These are phyloP conservation scores for Phytophthora kernoviae DNA, from an alignment of 352 stramenopile genomes.

Conservation along the genomic window DNA sequence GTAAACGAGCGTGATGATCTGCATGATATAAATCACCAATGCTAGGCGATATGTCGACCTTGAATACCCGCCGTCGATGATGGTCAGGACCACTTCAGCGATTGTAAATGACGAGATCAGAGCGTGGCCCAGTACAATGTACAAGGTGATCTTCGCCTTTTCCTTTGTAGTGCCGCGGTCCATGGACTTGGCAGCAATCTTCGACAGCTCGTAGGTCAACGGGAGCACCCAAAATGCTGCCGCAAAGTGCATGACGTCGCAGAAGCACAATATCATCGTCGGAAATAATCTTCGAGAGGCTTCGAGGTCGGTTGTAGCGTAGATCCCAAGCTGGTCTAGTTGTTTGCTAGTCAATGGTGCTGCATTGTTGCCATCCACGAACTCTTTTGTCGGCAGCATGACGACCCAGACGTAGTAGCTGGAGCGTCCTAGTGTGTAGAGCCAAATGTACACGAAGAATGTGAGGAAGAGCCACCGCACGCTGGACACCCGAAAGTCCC, in stretches of 20 bases:
- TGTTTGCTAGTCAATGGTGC: constrained; percentile 37
- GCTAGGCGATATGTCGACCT: constrained; percentile 37
- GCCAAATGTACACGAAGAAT: constrained; percentile 59
- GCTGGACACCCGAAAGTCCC: constrained; percentile 54
- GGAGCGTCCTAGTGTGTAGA: constrained; percentile 37
- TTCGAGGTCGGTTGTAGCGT: constrained; percentile 39
- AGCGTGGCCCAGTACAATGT: constrained; percentile 34
- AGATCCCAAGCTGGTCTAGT: constrained; percentile 57
- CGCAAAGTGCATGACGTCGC: constrained; percentile 56
- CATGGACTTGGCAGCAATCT: constrained; percentile 66
- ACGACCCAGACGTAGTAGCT: constrained; percentile 52
- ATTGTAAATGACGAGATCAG: constrained; percentile 37
- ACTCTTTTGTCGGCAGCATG: constrained; percentile 34
- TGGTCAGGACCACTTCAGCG: constrained; percentile 26
- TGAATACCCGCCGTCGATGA: constrained; percentile 43
- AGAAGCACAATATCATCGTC: constrained; percentile 43
- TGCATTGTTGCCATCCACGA: constrained; percentile 41
- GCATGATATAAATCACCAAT: constrained; percentile 51
- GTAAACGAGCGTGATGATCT: constrained; percentile 52
- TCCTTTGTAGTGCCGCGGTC: constrained; percentile 56
- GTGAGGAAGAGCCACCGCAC: constrained; percentile 64
- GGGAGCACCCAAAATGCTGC: constrained; percentile 56
- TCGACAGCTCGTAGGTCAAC: constrained; percentile 61
- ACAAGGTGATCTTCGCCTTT: constrained; percentile 43
- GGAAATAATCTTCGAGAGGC: constrained; percentile 31